These are phyloP conservation scores for Hypoxylon rickii DNA, from an alignment of 495 filamentous ascomycete species.

Conservation along the genomic window DNA sequence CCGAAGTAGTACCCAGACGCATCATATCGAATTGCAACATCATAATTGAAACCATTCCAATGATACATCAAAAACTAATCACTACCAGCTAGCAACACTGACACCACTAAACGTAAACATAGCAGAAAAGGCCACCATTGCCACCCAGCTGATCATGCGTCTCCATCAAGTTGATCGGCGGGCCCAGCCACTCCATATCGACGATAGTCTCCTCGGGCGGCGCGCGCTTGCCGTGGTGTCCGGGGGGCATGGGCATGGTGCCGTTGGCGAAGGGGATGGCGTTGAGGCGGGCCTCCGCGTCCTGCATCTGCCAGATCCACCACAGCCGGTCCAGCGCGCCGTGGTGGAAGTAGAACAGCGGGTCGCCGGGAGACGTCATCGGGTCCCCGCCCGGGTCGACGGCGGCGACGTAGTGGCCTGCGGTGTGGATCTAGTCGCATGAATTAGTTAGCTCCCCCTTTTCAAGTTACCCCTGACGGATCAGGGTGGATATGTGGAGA, in stretches of 20 bases:
- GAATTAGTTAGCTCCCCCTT: conserved; percentile 39
- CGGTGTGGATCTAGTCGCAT: conserved; percentile 59
- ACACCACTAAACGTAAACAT: conserved; percentile 45
- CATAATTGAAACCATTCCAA: too few relatives aligned
- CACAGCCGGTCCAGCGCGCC: conserved; percentile 61
- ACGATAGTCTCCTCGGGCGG: conserved; percentile 33
- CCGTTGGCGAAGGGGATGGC: conserved; percentile 19
- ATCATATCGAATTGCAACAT: too few relatives aligned
- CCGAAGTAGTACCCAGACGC: too few relatives aligned
- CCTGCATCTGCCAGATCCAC: conserved; percentile 61
- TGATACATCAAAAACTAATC: too few relatives aligned
- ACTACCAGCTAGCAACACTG: too few relatives aligned
- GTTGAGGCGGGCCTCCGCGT: conserved; percentile 37
- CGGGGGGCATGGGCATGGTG: conserved; percentile 32
- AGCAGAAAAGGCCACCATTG: conserved; percentile 42
- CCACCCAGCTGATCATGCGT: conserved; percentile 45
- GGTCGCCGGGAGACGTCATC: conserved; percentile 55
- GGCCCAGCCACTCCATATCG: conserved; percentile 43
- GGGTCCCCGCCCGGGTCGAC: conserved; percentile 64
- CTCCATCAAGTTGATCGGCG: conserved; percentile 38
- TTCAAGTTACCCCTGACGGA: neutral
- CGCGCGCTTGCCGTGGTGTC: conserved; percentile 21
- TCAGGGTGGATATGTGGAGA: too few relatives aligned
- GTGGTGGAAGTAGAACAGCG: conserved; percentile 63
- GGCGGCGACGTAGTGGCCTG: conserved; percentile 63